Evolutionary conservation across 2,329 filamentous ascomycete genomes (phyloP).

Genomic region (Diaporthe sp.): DNA sequence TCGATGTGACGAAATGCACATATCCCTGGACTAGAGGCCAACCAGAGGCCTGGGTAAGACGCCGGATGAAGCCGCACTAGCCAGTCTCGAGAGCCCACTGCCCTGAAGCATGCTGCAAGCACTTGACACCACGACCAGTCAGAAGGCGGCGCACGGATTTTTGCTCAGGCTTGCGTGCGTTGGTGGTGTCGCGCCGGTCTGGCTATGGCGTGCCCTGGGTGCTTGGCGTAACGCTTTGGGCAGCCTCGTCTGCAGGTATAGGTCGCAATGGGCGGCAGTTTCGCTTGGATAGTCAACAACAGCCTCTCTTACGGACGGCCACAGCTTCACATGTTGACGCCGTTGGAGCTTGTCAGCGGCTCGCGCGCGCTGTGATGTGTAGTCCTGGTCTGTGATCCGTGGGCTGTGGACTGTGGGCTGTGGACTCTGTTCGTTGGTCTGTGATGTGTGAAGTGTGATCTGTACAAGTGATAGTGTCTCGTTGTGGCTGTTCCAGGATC

Average conservation of each 20-base stretch:
- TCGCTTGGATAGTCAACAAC: not conserved
- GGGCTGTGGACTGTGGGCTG: not conserved
- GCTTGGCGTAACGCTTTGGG: conserved; percentile 26
- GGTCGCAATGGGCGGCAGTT: conserved; percentile 20
- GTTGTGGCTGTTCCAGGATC: not conserved
- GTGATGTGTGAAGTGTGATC: conserved; percentile 2
- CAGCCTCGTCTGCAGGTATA: not conserved
- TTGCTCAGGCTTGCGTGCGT: not conserved
- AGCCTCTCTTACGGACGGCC: not conserved
- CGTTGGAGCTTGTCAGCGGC: conserved; percentile 32
- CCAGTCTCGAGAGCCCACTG: conserved; percentile 16
- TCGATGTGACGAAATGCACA: conserved; percentile 32
- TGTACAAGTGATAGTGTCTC: not conserved
- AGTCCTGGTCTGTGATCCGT: not conserved
- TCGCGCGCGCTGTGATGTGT: conserved; percentile 26
- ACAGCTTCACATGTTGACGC: conserved; percentile 29
- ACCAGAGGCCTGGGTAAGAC: conserved; percentile 36
- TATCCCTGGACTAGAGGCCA: conserved; percentile 30
- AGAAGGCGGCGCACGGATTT: conserved; percentile 13
- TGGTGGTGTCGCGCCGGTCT: conserved; percentile 5
- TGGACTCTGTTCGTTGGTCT: not conserved
- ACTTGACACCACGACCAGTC: conserved; percentile 35
- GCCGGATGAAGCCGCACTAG: conserved; percentile 17
- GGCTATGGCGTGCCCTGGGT: not conserved
- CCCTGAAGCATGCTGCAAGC: conserved; percentile 26